phyloP scores from a whole-genome alignment of 305 asterid species.

The Fraxinus dipetala region DNA sequence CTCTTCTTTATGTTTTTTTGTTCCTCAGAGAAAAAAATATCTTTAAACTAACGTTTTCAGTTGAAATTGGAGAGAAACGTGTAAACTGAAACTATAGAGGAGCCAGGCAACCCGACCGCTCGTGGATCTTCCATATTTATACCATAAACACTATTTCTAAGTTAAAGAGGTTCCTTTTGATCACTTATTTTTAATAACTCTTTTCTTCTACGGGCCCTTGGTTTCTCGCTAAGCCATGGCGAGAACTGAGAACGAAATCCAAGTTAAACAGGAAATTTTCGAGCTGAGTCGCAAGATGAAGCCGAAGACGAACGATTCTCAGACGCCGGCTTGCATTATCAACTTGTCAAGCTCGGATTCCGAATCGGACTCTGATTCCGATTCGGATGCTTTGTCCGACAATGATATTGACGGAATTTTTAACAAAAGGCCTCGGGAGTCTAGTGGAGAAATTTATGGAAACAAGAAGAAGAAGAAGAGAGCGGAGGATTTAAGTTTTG shows the following conservation, averaged over 20 bases:
- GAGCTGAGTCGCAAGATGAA: constrained; percentile 14
- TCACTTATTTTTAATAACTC: not conserved
- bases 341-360: constrained; percentile 45
- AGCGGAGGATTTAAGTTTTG: constrained; percentile 27
- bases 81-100: not conserved
- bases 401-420: constrained; percentile 4
- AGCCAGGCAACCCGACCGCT: not conserved
- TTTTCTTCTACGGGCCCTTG: not conserved
- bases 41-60: not conserved
- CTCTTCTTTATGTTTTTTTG: too few species aligned
- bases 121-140: not conserved
- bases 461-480: constrained; percentile 44
- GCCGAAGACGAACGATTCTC: not conserved
- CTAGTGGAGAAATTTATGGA: constrained; percentile 16
- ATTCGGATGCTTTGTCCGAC: constrained; percentile 21
- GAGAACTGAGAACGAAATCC: constrained; percentile 17
- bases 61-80: not conserved
- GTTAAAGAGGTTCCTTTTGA: not conserved
- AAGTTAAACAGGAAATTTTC: constrained; percentile 32
- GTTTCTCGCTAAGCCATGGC: not conserved
- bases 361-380: constrained; percentile 32
- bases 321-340: constrained; percentile 23
- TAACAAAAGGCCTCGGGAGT: constrained; percentile 21
- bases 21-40: not conserved
- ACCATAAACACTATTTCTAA: not conserved